Percentiles rank a stretch among this genome's conserved stretches.
Conservation (phyloP, 345 rosid genomes). For the Pistacia integerrima region DNA sequence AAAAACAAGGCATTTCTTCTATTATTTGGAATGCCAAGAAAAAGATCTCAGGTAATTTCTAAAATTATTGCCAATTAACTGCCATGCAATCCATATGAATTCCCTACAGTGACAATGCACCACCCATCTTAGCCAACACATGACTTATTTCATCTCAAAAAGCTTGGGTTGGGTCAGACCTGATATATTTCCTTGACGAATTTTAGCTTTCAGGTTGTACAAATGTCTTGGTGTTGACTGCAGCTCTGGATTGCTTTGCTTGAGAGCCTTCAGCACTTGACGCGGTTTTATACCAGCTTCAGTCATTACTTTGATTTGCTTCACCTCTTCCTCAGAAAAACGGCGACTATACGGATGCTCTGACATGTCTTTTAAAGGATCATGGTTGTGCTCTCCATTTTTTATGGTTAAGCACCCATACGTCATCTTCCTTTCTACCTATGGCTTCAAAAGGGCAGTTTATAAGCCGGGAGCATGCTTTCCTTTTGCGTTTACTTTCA, state of each 20-base stretch:
- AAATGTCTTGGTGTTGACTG: constrained; percentile 55
- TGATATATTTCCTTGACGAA: constrained; percentile 45
- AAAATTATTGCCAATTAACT: constrained; percentile 9
- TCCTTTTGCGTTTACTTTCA: constrained; percentile 51
- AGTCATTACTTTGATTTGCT: constrained; percentile 46
- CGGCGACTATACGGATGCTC: constrained; percentile 55
- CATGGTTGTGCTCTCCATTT: constrained; percentile 48
- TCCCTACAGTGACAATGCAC: background rate
- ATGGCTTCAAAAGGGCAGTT: constrained; percentile 53
- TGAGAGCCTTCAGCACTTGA: constrained; percentile 47
- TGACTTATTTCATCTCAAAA: constrained; percentile 7
- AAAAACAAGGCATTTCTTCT: background rate
- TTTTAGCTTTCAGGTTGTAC: constrained; percentile 55
- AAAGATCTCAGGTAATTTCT: background rate
- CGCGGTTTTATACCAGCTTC: constrained; percentile 55
- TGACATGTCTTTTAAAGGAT: constrained; percentile 46
- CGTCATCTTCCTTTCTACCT: constrained; percentile 45
- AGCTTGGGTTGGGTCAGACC: constrained; percentile 16
- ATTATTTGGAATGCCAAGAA: background rate
- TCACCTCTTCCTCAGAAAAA: constrained; percentile 49
- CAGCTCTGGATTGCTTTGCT: constrained; percentile 46
- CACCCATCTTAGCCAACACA: background rate
- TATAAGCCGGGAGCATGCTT: constrained; percentile 46
- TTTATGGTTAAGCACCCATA: constrained; percentile 41
- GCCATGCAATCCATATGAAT: constrained; percentile 8